Base-by-base conservation (phyloP, 2,329 filamentous ascomycete species). In the Ophiostoma sp. region DNA sequence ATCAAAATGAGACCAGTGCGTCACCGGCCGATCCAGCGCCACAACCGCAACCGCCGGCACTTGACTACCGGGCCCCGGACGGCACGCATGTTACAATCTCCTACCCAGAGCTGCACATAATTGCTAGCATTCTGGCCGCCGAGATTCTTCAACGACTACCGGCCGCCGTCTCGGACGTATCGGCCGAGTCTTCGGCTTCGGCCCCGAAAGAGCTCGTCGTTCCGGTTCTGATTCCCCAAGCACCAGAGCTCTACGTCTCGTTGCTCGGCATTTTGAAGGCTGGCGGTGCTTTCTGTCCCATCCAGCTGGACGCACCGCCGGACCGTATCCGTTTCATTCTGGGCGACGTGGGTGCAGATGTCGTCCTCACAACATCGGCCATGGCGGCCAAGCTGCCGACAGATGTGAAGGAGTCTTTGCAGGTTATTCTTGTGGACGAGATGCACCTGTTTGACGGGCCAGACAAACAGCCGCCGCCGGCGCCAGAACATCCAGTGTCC, bases 281-380 rank as follows among this genome's bases (percentile, higher is more conserved):
- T 15, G 95, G 95, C 7, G 93, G 88, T 48, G 93, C 93, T 0
- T 97, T 97, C 78, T 97, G 94, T 76, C 94, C 95, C 0, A 83
- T 98, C 72, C 92, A 92, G 75, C 85, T 93, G 68, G 94, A 97
- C 81, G 89, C 91, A 0, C 95, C 95, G 0, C 81, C 85, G 3
- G 93, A 97, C 71, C 87, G 95, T 68, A 86, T 97, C 59, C 88
- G 86, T 69, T 97, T 97, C 79, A 95, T 97, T 69, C 82, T 95
- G 19, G 80, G 88, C n/a, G 94, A 98, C 84, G 88, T 97, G 52
- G 84, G 85, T 12, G 93, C 94, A 7, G 83, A 82, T 8, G 79
- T 97, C 0, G 82, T 97, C 36, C 82, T 97, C 59, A 93, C 91
- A 0, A 89, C 87, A 0, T 78, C 82, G 19, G 82, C 84, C 4